Conservation (phyloP, 208 protist species). For the Leishmania lainsoni region DNA sequence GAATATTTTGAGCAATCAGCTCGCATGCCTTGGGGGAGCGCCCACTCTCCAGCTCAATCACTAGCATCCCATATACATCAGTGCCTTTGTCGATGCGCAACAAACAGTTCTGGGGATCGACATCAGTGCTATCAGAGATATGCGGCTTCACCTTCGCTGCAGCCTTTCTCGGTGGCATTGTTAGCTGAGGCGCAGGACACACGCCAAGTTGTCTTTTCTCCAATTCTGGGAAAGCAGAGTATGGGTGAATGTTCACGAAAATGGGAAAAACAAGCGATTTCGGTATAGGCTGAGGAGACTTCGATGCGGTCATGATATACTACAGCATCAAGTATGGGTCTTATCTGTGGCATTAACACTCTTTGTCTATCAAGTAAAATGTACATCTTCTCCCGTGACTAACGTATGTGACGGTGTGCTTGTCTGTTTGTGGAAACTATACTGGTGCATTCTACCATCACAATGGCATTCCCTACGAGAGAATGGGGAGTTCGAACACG, state of each 20-base stretch:
- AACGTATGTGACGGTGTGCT: not conserved
- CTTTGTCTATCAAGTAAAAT: not conserved
- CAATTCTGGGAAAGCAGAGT: not conserved
- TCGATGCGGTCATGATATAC: not conserved
- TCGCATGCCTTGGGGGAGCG: constrained; percentile 75
- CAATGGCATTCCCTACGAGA: not conserved
- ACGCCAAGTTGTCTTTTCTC: not conserved
- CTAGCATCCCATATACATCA: constrained; percentile 29
- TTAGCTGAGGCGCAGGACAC: not conserved
- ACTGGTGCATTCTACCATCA: not conserved
- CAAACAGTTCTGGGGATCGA: constrained; percentile 29
- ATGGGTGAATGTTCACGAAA: not conserved
- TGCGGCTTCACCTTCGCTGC: constrained; percentile 23
- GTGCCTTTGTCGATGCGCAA: constrained; percentile 30
- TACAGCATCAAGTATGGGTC: not conserved
- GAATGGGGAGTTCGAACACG: not conserved
- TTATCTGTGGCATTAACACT: not conserved
- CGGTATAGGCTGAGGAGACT: not conserved
- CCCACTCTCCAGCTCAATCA: constrained; percentile 31
- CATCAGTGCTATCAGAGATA: constrained; percentile 19
- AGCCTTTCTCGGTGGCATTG: constrained; percentile 19
- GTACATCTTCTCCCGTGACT: not conserved
- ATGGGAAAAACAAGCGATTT: not conserved
- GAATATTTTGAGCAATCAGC: constrained; percentile 60
- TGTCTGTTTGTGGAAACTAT: not conserved